Base-by-base conservation (phyloP, 768 basidiomycete genomes). In the Chalciporus piperatus region DNA sequence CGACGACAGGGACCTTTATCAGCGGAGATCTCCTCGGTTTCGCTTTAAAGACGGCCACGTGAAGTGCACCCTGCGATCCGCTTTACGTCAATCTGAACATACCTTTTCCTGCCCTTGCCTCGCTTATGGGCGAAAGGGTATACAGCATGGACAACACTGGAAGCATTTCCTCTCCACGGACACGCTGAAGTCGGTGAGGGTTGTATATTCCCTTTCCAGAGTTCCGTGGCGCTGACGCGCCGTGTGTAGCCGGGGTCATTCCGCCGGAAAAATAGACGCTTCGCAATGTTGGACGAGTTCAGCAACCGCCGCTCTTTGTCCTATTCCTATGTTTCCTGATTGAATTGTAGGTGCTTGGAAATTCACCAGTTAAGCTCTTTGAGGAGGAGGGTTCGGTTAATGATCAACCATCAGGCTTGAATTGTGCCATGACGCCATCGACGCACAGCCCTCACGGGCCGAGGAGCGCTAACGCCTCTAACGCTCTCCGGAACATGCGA, bases 61-160 rank as follows among this genome's bases (percentile, higher is more conserved):
- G 59, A 54, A 53, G 2, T 51, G 39, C 59, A 53, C 44, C 41
- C 46, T 53, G 54, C 56, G 53, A 58, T 64, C 52, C 58, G 54
- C 47, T 50, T 66, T 62, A 66, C 65, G 65, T 66, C 65, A 66
- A 56, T 45, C 23, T 5, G 44, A 54, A 60, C 65, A 67, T 60
- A 59, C 65, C 58, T 42, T 52, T 60, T 47, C 65, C 65, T 66
- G 65, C 65, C 63, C 57, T 55, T 51, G 40, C 43, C 51, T 66
- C 65, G 64, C 62, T 65, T 67, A 57, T 61, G 64, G 63, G 59
- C 55, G 56, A 60, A 60, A 57, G 58, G 65, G 56, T 52, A 40
- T 32, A 55, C 54, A 47, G 47, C 57, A 51, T 37, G 46, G 35
- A 30, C 22, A 23, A 41, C 44, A 50, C 10, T 58, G 43, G 46